Conservation (phyloP, 441 rosid species). For the Theobroma grandiflorum region DNA sequence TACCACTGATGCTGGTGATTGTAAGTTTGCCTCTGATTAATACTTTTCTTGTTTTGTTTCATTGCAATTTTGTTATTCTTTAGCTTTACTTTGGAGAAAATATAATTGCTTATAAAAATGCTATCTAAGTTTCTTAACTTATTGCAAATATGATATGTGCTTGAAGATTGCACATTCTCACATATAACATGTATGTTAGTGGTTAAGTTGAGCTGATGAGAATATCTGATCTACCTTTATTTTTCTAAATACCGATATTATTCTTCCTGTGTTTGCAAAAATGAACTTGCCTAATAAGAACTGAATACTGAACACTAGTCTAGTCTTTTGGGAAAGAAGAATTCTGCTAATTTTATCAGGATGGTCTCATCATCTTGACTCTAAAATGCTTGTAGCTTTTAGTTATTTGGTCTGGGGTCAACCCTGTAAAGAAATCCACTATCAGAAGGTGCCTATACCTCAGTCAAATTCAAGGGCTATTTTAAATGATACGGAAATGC, state of each 20-base stretch:
- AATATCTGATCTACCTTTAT: neutral
- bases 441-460: neutral
- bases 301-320: neutral
- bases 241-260: neutral
- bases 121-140: neutral
- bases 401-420: neutral
- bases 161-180: neutral
- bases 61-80: neutral
- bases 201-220: neutral
- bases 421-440: neutral
- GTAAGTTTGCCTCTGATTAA: constrained; percentile 45
- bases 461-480: neutral
- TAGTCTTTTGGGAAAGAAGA: neutral
- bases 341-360: neutral
- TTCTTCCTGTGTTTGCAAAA: neutral
- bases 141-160: neutral
- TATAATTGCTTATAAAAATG: neutral
- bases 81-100: neutral
- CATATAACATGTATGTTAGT: no score
- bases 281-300: neutral
- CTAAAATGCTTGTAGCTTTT: neutral
- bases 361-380: neutral
- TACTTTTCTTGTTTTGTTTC: neutral
- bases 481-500: neutral
- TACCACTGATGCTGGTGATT: constrained; percentile 43